Conservation (phyloP, 495 filamentous ascomycete genomes). For the Penicillium samsonianum region DNA sequence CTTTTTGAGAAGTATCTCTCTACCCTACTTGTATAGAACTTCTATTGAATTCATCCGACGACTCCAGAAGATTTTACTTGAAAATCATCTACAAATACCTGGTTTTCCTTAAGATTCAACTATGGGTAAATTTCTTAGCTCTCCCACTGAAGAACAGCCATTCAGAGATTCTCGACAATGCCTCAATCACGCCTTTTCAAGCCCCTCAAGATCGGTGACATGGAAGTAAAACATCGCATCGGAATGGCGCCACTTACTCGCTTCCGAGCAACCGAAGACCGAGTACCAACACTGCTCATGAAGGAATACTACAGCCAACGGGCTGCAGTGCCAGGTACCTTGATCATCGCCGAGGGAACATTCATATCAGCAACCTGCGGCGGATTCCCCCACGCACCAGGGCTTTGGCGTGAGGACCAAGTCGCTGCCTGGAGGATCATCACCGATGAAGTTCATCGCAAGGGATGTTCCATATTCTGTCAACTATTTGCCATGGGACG, state of each 20-base stretch:
- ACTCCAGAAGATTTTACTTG: not conserved
- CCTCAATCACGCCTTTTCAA: constrained; percentile 43
- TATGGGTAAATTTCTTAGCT: not conserved
- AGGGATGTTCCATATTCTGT: constrained; percentile 59
- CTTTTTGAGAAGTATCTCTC: not conserved
- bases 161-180: not conserved
- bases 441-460: constrained; percentile 64
- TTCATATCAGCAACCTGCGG: constrained; percentile 55
- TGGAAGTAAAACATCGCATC: constrained; percentile 49
- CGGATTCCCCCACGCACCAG: constrained; percentile 58
- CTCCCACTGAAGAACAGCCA: not conserved
- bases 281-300: constrained; percentile 39
- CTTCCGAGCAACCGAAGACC: constrained; percentile 40
- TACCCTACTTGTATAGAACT: not conserved
- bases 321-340: constrained; percentile 48
- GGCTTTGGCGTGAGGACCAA: constrained; percentile 62
- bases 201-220: constrained; percentile 48
- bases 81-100: not conserved
- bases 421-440: constrained; percentile 59
- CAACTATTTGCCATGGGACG: constrained; percentile 73
- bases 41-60: not conserved
- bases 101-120: not conserved
- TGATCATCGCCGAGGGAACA: constrained; percentile 62
- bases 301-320: constrained; percentile 56
- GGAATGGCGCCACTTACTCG: constrained; percentile 55